phyloP scores from a whole-genome alignment of 73 alveolate genomes.

The Paramecium octaurelia region DNA sequence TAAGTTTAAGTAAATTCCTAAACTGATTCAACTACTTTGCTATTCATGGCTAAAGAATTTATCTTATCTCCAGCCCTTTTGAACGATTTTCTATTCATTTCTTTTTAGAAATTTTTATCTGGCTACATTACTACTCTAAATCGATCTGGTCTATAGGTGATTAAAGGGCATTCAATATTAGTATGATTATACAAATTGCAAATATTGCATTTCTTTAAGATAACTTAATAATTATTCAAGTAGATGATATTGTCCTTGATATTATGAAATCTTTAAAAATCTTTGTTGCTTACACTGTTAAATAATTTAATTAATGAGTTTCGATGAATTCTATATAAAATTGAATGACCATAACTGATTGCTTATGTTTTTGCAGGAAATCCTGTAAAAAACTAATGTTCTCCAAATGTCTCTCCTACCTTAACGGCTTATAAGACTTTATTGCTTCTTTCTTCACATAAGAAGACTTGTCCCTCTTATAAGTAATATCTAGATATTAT shows the following conservation, averaged over 20 bases:
- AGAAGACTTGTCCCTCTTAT: background rate
- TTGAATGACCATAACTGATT: background rate
- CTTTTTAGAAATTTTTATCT: background rate
- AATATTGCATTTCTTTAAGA: background rate
- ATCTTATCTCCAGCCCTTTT: background rate
- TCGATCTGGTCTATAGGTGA: background rate
- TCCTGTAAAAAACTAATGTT: background rate
- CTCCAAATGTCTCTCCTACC: slow-evolving; percentile 10
- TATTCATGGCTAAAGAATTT: background rate
- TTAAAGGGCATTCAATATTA: background rate
- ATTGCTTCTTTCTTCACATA: background rate
- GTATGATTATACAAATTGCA: background rate
- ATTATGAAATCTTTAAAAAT: slow-evolving; percentile 9
- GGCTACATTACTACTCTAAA: slow-evolving; percentile 7
- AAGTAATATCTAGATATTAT: background rate
- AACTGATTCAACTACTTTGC: background rate
- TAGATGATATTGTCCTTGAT: background rate
- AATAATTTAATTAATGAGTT: background rate
- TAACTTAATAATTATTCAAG: background rate
- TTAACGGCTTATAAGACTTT: background rate
- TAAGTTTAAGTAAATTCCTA: background rate
- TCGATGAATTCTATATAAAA: background rate
- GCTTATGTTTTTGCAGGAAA: background rate
- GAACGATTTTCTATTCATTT: background rate
- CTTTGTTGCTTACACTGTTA: background rate